phyloP scores from a whole-genome alignment of 495 filamentous ascomycete species.

The Penicillium roqueforti region DNA sequence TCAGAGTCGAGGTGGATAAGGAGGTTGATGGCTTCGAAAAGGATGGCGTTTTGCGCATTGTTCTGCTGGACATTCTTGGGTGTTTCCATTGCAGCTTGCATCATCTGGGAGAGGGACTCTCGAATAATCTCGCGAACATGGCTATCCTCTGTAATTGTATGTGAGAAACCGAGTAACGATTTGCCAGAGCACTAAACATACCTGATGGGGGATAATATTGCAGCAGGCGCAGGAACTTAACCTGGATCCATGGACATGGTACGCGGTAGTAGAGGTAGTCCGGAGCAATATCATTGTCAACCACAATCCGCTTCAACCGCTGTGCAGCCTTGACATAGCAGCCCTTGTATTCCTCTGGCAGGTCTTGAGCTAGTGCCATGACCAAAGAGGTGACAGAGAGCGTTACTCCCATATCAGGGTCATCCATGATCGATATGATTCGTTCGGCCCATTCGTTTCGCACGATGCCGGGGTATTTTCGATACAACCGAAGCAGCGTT shows the following conservation, averaged over 20 bases:
- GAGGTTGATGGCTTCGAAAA: slow-evolving; percentile 98
- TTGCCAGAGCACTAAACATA: slow-evolving; percentile 36
- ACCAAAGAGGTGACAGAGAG: slow-evolving; percentile 94
- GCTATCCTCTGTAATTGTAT: slow-evolving; percentile 64
- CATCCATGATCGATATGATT: slow-evolving; percentile 98
- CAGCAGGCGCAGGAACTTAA: slow-evolving; percentile 83
- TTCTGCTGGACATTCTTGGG: slow-evolving; percentile 99
- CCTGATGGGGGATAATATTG: slow-evolving; percentile 97
- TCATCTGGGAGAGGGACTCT: slow-evolving; percentile 82
- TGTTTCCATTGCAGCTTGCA: slow-evolving; percentile 85
- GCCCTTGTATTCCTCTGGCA: slow-evolving; percentile 88
- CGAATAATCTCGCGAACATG: slow-evolving; percentile 89
- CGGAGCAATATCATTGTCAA: slow-evolving; percentile 78
- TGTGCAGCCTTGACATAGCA: slow-evolving; percentile 90
- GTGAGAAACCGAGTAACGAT: slow-evolving; percentile 19
- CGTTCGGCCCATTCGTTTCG: slow-evolving; percentile 95
- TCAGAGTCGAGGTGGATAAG: slow-evolving; percentile 99
- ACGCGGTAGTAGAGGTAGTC: slow-evolving; percentile 99
- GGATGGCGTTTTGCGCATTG: slow-evolving; percentile 96
- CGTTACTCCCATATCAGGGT: slow-evolving; percentile 89
- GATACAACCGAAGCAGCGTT: slow-evolving; percentile 90
- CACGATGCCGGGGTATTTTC: slow-evolving; percentile 88
- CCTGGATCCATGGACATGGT: slow-evolving; percentile 97
- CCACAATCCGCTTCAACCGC: slow-evolving; percentile 78
- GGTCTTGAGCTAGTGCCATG: slow-evolving; percentile 92